Evolutionary conservation across 2,329 filamentous ascomycete species (phyloP).

Genomic region (Penicillium sp.): DNA sequence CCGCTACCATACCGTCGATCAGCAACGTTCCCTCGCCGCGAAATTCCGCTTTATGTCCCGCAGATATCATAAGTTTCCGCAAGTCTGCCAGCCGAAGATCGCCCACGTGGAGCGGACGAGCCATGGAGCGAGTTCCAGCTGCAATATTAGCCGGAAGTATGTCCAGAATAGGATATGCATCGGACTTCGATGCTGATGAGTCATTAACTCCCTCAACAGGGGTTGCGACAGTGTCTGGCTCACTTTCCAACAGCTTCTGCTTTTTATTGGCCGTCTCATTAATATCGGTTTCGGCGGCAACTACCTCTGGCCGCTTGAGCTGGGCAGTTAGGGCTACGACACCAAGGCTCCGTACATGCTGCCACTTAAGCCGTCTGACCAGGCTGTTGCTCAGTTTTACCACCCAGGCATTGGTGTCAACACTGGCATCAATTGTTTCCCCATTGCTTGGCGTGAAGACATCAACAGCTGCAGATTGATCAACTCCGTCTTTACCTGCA

Average conservation of each 20-base stretch:
- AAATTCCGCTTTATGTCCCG: conserved; percentile 86
- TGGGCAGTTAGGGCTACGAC: conserved; percentile 88
- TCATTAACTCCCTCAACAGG: conserved; percentile 20
- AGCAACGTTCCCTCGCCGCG: conserved; percentile 87
- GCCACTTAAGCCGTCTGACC: conserved; percentile 87
- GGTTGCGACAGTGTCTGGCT: conserved; percentile 31
- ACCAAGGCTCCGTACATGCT: conserved; percentile 82
- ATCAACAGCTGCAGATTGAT: conserved; percentile 14
- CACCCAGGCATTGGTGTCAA: conserved; percentile 96
- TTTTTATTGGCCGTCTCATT: conserved; percentile 47
- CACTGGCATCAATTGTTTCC: conserved; percentile 75
- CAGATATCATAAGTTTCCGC: conserved; percentile 73
- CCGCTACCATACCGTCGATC: conserved; percentile 81
- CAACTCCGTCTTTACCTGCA: conserved; percentile 37
- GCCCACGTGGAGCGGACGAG: conserved; percentile 89
- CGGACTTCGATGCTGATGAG: conserved; percentile 26
- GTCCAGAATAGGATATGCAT: conserved; percentile 52
- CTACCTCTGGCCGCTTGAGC: conserved; percentile 49
- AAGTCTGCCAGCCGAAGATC: conserved; percentile 87
- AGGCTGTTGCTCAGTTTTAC: conserved; percentile 83
- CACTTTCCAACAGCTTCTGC: conserved; percentile 48
- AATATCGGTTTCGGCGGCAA: conserved; percentile 31
- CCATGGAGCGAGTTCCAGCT: conserved; percentile 69
- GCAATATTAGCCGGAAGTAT: conserved; percentile 59
- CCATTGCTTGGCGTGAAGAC: conserved; percentile 82